Base-by-base conservation (phyloP, 768 basidiomycete genomes). In the Termitomyces sp. region DNA sequence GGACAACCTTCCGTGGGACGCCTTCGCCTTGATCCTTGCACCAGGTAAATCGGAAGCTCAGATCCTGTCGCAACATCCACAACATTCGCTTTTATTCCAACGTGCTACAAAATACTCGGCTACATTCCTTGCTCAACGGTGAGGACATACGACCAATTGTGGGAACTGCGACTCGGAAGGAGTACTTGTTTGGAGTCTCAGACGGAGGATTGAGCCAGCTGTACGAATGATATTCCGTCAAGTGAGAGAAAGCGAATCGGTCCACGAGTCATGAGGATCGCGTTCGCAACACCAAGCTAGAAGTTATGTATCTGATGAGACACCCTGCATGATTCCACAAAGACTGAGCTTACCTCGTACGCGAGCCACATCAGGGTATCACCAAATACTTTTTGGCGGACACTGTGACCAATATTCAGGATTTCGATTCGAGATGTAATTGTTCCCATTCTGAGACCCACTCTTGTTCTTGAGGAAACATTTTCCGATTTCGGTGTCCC, bases 381-480 rank as follows among this genome's bases (percentile, higher is more conserved):
- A 66, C 89, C 89, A 62, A 93, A 93, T 14, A 92, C 75, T 66
- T 93, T 93, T 55, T 86, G 84, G 65, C 93, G 90, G 3, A 92
- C 77, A 59, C 87, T 89, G 48, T 57, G 42, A 6, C n/a, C 15
- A 26, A 56, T 43, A 28, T 47, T 52, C 48, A 26, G 37, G 22
- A 17, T 51, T 34, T 47, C n/a, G 28, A 26, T n/a, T 17, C 34
- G 26, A n/a, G n/a, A 42, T n/a, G n/a, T 15, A 55, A 17, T 32
- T 10, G 30, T 32, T 10, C 30, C 1, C 30, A 10, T 19, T 19
- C n/a, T 9, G 14, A 2, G 5, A 71, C 83, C 64, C 56, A 88
- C 87, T 91, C 92, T 63, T 88, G 78, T 65, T 90, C 88, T 70
- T 91, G 90, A 0, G 89, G 90, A 65, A 90, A 90, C 87, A 91